Base-by-base conservation (phyloP, 2,329 filamentous ascomycete species). In the Tolypocladium guangdongense region DNA sequence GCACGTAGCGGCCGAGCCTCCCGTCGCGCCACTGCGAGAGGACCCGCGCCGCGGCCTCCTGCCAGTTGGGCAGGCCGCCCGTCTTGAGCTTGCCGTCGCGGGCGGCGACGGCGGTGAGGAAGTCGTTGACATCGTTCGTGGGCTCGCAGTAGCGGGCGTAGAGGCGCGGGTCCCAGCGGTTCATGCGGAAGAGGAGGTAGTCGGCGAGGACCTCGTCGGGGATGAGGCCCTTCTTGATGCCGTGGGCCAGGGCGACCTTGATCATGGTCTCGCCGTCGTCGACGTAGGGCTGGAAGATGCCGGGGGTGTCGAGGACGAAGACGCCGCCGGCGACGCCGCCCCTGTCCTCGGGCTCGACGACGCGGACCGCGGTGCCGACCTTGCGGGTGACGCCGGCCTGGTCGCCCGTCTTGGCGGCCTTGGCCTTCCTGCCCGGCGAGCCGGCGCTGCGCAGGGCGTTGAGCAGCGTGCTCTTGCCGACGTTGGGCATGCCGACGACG, bases 401-500 rank as follows among this genome's bases (percentile, higher is more conserved):
- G 12, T 86, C 84, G 11, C 93, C 93, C 1, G 91, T 96, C 57
- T 75, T 78, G 38, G 91, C 88, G 1, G 84, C 91, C 66, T 92
- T 95, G 32, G 67, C 58, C 18, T 66, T 64, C 36, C 62, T 62
- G 22, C 77, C 76, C 49, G 65, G 64, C 1, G 65, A 78, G 41
- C 90, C 89, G 20, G 78, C 74, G 41, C 77, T 80, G 22, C 93
- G 85, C 49, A 97, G 78, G 18, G 84, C 81, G 68, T 99, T 99
- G 43, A 99, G 81, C n/a, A 99, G 76, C 1, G 91, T 90, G 48
- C 89, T 95, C 71, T 99, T 99, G 37, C 93, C 93, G 0, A 96
- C 89, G 66, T 99, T 99, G 37, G 93, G 93, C 91, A 99, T 96
- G 53, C 93, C 93, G 16, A 97, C 91, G 1, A 97, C 82, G 68